Base-by-base conservation (phyloP, 768 basidiomycete genomes). In the Clavaria fumosa region DNA sequence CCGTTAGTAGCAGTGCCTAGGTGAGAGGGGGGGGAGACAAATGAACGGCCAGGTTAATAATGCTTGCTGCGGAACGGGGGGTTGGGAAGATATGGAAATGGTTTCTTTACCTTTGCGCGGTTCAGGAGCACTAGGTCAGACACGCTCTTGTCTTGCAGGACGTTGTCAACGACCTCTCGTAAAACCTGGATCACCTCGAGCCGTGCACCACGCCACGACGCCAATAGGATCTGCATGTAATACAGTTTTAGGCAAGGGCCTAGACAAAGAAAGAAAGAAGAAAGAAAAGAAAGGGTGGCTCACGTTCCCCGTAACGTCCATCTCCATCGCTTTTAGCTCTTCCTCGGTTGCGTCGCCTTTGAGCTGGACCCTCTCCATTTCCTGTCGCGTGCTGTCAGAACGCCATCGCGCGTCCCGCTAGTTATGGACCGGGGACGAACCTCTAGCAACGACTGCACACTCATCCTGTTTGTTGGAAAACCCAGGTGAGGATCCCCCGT, bases 171-270 rank as follows among this genome's bases (percentile, higher is more conserved):
- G 19, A 84, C 84, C 64, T 85, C 78, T 35, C 88, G 71, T 34
- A 93, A 64, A 10, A 96, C 88, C 49, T 88, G 82, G 15, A 82
- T 71, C 28, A 97, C 89, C 60, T 99, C 95, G 52, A 96, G 75
- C 37, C 91, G 75, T 3, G 91, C 93, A 10, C 93, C 95, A 41
- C 90, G 77, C 95, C 95, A 99, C 18, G 93, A 93, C 4, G 91
- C 93, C 20, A 97, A 75, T 61, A 97, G 71, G 52, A 95, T 89
- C 78, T 84, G 43, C 7, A 24, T 28, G 32, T 10, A 20, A 22
- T 20, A 42, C 18, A 30, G 26, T n/a, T 31, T 35, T 9, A 20
- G 15, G 26, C 14, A 28, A 28, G 9, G 26, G 26, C 9, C n/a
- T 22, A 22, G 7, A 19, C 34, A 15, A 17, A 38, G 7, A n/a